phyloP scores from a whole-genome alignment of 805 yeast species.

The Kazachstania psychrophila region DNA sequence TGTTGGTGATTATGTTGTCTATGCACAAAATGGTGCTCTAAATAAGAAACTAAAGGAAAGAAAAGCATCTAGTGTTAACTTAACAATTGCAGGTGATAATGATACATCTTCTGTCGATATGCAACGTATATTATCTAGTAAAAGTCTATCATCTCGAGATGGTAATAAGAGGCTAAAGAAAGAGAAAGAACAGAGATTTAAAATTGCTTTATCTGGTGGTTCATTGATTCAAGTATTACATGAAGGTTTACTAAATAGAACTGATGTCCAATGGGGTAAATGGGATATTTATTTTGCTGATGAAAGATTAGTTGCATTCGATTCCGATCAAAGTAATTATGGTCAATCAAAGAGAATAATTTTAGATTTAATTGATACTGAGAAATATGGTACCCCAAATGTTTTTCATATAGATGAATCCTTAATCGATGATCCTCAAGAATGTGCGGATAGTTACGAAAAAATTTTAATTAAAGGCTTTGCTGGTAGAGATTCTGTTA shows the following conservation, averaged over 20 bases:
- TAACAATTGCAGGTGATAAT: slow-evolving; percentile 3
- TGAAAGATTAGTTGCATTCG: slow-evolving; percentile 87
- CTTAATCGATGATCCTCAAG: slow-evolving; percentile 70
- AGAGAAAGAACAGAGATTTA: slow-evolving; percentile 60
- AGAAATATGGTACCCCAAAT: slow-evolving; percentile 44
- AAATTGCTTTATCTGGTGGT: slow-evolving; percentile 89
- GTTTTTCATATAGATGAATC: slow-evolving; percentile 77
- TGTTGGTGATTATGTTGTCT: slow-evolving; percentile 87
- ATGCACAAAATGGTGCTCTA: slow-evolving; percentile 63
- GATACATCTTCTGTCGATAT: slow-evolving; percentile 8
- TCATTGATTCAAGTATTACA: slow-evolving; percentile 77
- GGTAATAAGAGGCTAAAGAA: slow-evolving; percentile 21
- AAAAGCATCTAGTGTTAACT: slow-evolving; percentile 16
- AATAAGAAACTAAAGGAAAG: slow-evolving; percentile 13
- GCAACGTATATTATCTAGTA: slow-evolving; percentile 16
- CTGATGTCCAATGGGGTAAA: slow-evolving; percentile 76
- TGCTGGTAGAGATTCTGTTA: slow-evolving; percentile 93
- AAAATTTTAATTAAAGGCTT: slow-evolving; percentile 77
- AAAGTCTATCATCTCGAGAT: slow-evolving; percentile 13
- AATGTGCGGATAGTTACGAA: slow-evolving; percentile 90
- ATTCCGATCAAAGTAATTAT: slow-evolving; percentile 72
- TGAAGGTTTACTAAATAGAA: slow-evolving; percentile 72
- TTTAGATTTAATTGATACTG: slow-evolving; percentile 45
- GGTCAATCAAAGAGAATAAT: slow-evolving; percentile 81
- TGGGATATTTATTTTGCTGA: slow-evolving; percentile 98